Conservation (phyloP, 768 basidiomycete species). For the Russula lepida region DNA sequence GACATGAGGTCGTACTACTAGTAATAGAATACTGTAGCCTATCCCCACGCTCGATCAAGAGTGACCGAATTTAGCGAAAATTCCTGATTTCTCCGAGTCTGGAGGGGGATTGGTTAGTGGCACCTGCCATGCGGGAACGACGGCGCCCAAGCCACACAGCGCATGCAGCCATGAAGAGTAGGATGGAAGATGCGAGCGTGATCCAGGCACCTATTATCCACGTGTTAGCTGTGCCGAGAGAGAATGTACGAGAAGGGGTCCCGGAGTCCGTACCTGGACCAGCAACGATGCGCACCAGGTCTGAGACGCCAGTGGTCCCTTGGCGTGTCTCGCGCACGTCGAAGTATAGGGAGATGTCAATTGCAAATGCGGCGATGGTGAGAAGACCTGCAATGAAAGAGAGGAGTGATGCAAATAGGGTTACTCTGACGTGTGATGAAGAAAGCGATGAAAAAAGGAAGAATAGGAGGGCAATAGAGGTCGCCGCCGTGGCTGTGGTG, state of each 20-base stretch:
- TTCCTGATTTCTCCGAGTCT: conserved; percentile 2
- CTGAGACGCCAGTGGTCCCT: too few species aligned
- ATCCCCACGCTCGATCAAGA: background rate
- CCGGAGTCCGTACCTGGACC: conserved; percentile 45
- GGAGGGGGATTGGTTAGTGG: background rate
- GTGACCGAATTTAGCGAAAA: conserved; percentile 1
- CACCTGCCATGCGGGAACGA: conserved; percentile 14
- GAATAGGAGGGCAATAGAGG: conserved; percentile 55
- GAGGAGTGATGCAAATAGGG: conserved; percentile 37
- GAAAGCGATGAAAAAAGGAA: too few species aligned
- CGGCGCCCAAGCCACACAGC: conserved; percentile 14
- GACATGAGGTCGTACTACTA: background rate
- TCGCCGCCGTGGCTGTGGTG: conserved; percentile 39
- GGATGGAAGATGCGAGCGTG: conserved; percentile 13
- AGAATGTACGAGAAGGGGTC: background rate
- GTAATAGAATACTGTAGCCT: too few species aligned
- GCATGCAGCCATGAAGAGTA: conserved; percentile 13
- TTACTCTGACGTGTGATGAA: conserved; percentile 44
- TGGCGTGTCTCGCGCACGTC: conserved; percentile 44
- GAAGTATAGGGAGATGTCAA: conserved; percentile 67
- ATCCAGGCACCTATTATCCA: conserved; percentile 16
- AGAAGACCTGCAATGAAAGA: conserved; percentile 64
- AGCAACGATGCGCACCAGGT: conserved; percentile 46
- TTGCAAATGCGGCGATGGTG: conserved; percentile 63
- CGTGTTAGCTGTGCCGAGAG: background rate